Evolutionary conservation across 2,329 filamentous ascomycete genomes (phyloP).

Genomic region (Nemania diffusa): DNA sequence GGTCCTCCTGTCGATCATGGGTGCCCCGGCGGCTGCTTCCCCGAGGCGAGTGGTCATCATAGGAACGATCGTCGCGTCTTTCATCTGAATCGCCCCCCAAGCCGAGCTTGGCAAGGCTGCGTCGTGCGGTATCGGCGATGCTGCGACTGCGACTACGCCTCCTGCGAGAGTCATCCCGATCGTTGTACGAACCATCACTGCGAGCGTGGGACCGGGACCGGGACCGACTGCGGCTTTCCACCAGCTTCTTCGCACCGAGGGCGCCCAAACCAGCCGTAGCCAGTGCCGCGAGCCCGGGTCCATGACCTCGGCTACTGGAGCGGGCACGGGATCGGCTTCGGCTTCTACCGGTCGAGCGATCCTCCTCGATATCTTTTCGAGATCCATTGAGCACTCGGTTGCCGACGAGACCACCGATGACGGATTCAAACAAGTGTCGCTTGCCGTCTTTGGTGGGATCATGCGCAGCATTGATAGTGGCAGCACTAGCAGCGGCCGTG

Average conservation of each 20-base stretch:
- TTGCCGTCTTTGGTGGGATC: slow-evolving; percentile 80
- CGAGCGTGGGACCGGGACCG: slow-evolving; percentile 65
- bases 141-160: slow-evolving; percentile 70
- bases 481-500: slow-evolving; percentile 86
- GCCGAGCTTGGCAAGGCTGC: slow-evolving; percentile 70
- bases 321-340: slow-evolving; percentile 75
- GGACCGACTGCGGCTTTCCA: slow-evolving; percentile 61
- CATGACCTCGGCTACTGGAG: slow-evolving; percentile 61
- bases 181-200: slow-evolving; percentile 59
- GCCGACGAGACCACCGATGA: slow-evolving; percentile 86
- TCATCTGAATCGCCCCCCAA: slow-evolving; percentile 62
- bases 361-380: slow-evolving; percentile 72
- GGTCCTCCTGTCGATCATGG: slow-evolving; percentile 52
- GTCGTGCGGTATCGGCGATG: slow-evolving; percentile 71
- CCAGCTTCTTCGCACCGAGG: slow-evolving; percentile 69
- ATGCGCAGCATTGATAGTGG: slow-evolving; percentile 82
- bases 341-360: slow-evolving; percentile 69
- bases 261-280: slow-evolving; percentile 71
- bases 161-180: slow-evolving; percentile 54
- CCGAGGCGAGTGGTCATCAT: slow-evolving; percentile 53
- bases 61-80: slow-evolving; percentile 58
- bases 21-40: slow-evolving; percentile 47
- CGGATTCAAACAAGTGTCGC: slow-evolving; percentile 84
- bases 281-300: slow-evolving; percentile 68
- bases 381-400: slow-evolving; percentile 88